A percentile compares a stretch with the other conserved stretches of the same genome.
These are phyloP conservation scores for Osmanthus fragrans DNA, from an alignment of 257 asterid genomes.

Conservation along the genomic window DNA sequence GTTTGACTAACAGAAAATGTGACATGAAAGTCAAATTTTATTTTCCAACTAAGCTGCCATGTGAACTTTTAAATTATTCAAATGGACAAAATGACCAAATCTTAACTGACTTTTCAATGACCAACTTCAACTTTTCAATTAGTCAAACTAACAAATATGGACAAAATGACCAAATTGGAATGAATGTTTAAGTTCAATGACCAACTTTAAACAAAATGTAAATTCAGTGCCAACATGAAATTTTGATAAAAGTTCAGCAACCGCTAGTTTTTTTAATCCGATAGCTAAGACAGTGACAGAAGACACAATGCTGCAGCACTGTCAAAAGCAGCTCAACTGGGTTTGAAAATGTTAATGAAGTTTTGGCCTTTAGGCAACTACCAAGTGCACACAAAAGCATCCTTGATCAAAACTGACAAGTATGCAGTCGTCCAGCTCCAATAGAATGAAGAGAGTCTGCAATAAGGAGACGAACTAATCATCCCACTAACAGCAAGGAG, in stretches of 20 bases:
- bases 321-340: background rate
- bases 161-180: background rate
- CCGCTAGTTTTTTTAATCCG: background rate
- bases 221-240: background rate
- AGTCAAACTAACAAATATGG: background rate
- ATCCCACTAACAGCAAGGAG: background rate
- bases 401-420: slow-evolving; percentile 5
- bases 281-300: background rate
- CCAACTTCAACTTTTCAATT: background rate
- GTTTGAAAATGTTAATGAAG: background rate
- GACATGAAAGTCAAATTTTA: too few species aligned
- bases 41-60: background rate
- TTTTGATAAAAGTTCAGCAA: background rate
- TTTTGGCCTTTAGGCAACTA: background rate
- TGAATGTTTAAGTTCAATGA: too few species aligned
- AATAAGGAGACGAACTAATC: background rate
- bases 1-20: background rate
- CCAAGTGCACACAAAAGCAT: background rate
- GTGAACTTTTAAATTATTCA: background rate
- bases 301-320: background rate
- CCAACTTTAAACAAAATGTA: background rate
- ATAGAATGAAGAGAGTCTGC: slow-evolving; percentile 8
- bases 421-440: background rate
- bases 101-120: background rate
- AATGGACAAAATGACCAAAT: too few species aligned